These are phyloP conservation scores for Intubia oerlemansii DNA, from an alignment of 2,329 filamentous ascomycete species.

Conservation along the genomic window DNA sequence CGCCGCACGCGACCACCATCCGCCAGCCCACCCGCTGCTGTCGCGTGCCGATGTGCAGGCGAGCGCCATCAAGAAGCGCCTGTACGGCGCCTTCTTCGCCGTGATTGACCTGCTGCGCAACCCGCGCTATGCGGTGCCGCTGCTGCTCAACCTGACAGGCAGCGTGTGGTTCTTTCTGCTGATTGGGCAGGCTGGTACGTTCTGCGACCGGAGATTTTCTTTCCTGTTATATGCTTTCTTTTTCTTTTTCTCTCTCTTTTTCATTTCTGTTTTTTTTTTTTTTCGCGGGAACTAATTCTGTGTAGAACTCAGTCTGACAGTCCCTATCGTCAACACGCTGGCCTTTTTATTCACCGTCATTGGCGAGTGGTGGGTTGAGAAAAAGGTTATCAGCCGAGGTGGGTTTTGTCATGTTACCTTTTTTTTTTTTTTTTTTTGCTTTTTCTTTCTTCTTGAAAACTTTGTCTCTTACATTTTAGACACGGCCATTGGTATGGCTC, in stretches of 20 bases:
- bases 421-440: too few relatives aligned
- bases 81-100: constrained; percentile 47
- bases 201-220: too few relatives aligned
- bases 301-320: constrained; percentile 72
- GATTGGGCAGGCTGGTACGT: constrained; percentile 75
- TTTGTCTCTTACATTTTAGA: too few relatives aligned
- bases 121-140: constrained; percentile 64
- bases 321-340: constrained; percentile 84
- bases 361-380: constrained; percentile 87
- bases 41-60: constrained; percentile 25
- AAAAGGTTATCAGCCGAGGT: constrained; percentile 73
- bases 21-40: constrained; percentile 34
- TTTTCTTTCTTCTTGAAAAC: too few relatives aligned
- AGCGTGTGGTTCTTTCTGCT: constrained; percentile 94
- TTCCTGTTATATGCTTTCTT: neutral
- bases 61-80: constrained; percentile 39
- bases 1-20: constrained; percentile 57
- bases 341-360: constrained; percentile 92
- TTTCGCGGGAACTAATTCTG: too few relatives aligned
- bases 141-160: constrained; percentile 76
- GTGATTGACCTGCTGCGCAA: constrained; percentile 60
- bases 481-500: constrained; percentile 61
- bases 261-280: too few relatives aligned
- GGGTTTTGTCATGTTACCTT: constrained; percentile 14
- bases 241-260: neutral